Conservation (phyloP, 257 asterid genomes). For the Gentiana straminea region DNA sequence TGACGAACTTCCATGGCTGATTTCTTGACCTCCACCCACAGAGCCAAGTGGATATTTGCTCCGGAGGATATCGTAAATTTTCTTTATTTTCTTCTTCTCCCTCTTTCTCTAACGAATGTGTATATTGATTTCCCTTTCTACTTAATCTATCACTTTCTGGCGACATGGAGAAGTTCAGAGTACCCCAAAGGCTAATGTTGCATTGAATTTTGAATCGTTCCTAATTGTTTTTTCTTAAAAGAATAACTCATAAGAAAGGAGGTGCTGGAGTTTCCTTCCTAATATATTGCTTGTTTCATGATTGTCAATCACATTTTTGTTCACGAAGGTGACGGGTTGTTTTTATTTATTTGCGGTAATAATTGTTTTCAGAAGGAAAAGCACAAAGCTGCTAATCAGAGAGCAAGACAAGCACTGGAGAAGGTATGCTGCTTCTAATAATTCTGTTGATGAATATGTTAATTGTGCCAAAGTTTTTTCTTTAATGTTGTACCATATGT, state of each 20-base stretch:
- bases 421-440: conserved; percentile 32
- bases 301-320: no score
- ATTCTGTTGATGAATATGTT: no score
- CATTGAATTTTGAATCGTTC: no score
- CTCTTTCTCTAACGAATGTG: background rate
- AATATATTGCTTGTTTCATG: no score
- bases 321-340: no score
- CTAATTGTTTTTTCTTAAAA: no score
- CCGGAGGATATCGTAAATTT: conserved; percentile 58
- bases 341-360: background rate
- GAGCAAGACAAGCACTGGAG: conserved; percentile 86
- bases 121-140: no score
- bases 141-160: no score
- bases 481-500: background rate
- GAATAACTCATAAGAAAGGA: no score
- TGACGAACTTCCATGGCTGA: conserved; percentile 48
- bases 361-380: conserved; percentile 54
- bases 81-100: background rate
- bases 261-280: no score
- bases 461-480: background rate
- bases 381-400: conserved; percentile 67
- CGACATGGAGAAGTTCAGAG: no score
- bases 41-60: conserved; percentile 80
- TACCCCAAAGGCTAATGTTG: no score
- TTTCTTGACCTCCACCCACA: conserved; percentile 75